Evolutionary conservation across 1,284 basidiomycete species (phyloP), one percentile per base, ranked within the genome.

Genomic region (Gastroboletus turbinatus): DNA sequence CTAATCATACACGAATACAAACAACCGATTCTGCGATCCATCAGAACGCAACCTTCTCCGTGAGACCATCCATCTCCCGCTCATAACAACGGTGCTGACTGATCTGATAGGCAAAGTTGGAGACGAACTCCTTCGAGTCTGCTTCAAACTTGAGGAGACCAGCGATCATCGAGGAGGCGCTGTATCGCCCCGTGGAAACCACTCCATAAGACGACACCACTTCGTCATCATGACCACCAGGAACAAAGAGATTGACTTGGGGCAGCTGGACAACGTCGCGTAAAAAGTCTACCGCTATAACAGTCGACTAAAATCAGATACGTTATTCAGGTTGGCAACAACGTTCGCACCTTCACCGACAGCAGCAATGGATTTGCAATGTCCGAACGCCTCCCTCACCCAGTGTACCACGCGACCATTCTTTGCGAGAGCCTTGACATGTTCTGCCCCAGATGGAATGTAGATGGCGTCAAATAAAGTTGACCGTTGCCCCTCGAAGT

Each of bases 391-490:
- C 71, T 93, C 90, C 40, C 86, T 79, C 2, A 88, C 78, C 78
- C 87, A 91, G 65, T 92, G 87, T 7, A 88, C 69, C 13, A 73
- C 78, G 7, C 87, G 77, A 5, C 86, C 88, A 54, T 78, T 82
- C 38, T 71, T 70, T 16, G 71, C 72, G 27, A 92, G 76, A 33
- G 76, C 68, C 63, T 82, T 78, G 13, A 75, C 78, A 60, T 84
- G 81, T 46, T 80, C 75, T 11, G 71, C 71, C 1, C 89, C 89
- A 21, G 85, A 84, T 16, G 87, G 82, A 62, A 94, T 83, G 64
- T 89, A 80, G 57, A 93, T 60, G 0, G 88, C 88, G 69, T 94
- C 92, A 63, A 91, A 94, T 69, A 88, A 67, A 1, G 90, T 93
- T 44, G 88, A 90, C 45, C 90, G 79, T 67, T 87, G 86, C 10